Conservation (phyloP, 208 protist genomes). For the Acanthamoeba castellanii region DNA sequence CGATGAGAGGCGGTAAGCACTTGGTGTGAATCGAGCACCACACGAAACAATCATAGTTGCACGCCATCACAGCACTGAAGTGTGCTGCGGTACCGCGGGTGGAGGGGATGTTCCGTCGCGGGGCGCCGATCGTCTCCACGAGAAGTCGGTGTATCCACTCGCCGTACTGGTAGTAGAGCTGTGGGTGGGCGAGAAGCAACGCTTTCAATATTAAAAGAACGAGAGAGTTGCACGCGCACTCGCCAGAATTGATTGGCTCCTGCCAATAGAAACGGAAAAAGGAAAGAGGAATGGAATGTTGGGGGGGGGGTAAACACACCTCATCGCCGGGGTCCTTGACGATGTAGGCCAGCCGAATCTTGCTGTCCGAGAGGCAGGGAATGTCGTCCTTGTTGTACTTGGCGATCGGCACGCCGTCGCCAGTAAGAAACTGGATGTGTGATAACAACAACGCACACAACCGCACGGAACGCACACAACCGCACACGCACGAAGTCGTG, state of each 20-base stretch:
- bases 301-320: neutral
- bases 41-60: neutral
- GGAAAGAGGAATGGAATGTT: neutral
- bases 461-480: neutral
- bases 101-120: conserved; percentile 43
- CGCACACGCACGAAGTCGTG: neutral
- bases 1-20: neutral
- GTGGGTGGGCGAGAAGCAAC: neutral
- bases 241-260: neutral
- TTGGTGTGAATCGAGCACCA: neutral
- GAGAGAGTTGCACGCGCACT: neutral
- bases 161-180: conserved; percentile 54
- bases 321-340: conserved; percentile 36
- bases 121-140: conserved; percentile 51
- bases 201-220: neutral
- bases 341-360: conserved; percentile 49
- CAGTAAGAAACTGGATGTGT: neutral
- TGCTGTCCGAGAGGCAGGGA: conserved; percentile 1
- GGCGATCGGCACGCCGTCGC: conserved; percentile 47
- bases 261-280: neutral
- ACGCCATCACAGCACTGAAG: neutral
- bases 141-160: conserved; percentile 14
- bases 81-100: neutral
- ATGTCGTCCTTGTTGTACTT: conserved; percentile 49
- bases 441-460: too few species aligned